Conservation (phyloP, 306 rosid genomes). For the Cucurbita argyrosperma region DNA sequence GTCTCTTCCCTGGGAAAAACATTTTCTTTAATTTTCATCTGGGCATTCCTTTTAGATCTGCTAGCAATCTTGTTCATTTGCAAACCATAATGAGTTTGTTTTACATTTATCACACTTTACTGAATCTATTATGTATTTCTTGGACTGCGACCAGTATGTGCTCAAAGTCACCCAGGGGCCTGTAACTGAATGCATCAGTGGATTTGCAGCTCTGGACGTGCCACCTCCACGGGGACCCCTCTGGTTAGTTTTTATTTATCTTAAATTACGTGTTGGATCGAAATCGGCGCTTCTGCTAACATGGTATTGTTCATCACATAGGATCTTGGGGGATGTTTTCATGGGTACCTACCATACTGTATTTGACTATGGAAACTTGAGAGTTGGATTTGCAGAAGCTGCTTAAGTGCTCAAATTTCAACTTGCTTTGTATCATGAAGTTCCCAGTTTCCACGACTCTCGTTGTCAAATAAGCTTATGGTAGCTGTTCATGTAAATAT, state of each 20-base stretch:
- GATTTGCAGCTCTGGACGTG: slow-evolving; percentile 46
- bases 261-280: too few relatives aligned
- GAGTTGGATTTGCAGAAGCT: slow-evolving; percentile 58
- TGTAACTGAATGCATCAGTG: slow-evolving; percentile 48
- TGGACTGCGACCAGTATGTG: slow-evolving; percentile 25
- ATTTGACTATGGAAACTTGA: slow-evolving; percentile 47
- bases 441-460: background rate
- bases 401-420: slow-evolving; percentile 20
- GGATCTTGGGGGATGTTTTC: slow-evolving; percentile 71
- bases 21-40: background rate
- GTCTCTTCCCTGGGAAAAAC: background rate
- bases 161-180: slow-evolving; percentile 48
- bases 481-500: background rate
- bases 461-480: background rate
- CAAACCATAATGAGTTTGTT: too few relatives aligned
- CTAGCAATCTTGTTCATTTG: background rate
- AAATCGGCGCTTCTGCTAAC: background rate
- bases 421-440: background rate
- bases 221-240: slow-evolving; percentile 64
- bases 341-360: slow-evolving; percentile 61
- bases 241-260: slow-evolving; percentile 22
- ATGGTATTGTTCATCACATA: slow-evolving; percentile 1
- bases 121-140: too few relatives aligned
- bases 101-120: too few relatives aligned
- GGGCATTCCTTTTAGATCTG: background rate